Percentiles rank a stretch among this genome's conserved stretches.
phyloP scores from a whole-genome alignment of 2,329 filamentous ascomycete species.

The Epichloe uncinata region DNA sequence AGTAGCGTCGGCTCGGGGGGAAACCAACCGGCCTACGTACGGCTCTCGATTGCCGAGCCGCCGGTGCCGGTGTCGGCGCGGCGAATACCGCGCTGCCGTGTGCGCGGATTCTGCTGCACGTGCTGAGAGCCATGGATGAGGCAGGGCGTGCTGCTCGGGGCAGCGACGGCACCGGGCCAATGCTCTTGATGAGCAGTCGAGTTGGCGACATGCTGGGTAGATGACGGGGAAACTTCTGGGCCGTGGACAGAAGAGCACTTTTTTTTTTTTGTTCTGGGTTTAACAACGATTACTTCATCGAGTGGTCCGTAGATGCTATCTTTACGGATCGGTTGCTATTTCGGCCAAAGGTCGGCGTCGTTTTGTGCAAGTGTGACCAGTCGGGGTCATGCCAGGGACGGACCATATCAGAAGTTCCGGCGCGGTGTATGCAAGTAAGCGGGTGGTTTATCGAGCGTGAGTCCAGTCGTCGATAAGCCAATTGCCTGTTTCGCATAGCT shows the following conservation, averaged over 20 bases:
- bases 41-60: background rate
- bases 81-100: background rate
- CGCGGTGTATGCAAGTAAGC: no score
- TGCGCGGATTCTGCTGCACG: no score
- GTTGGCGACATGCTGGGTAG: background rate
- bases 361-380: no score
- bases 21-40: background rate
- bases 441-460: no score
- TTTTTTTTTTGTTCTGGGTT: background rate
- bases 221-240: background rate
- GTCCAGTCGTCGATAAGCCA: no score
- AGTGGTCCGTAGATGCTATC: no score
- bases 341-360: no score
- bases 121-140: background rate
- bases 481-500: no score
- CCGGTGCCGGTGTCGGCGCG: background rate
- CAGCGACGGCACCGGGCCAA: background rate
- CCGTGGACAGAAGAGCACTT: no score
- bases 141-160: background rate
- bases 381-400: no score
- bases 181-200: background rate
- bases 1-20: slow-evolving; percentile 13
- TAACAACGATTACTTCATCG: background rate
- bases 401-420: no score
- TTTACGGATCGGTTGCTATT: no score